A percentile compares a stretch with the other conserved stretches of the same genome.
phyloP scores from a whole-genome alignment of 768 basidiomycete species.

The Suillus bovinus region DNA sequence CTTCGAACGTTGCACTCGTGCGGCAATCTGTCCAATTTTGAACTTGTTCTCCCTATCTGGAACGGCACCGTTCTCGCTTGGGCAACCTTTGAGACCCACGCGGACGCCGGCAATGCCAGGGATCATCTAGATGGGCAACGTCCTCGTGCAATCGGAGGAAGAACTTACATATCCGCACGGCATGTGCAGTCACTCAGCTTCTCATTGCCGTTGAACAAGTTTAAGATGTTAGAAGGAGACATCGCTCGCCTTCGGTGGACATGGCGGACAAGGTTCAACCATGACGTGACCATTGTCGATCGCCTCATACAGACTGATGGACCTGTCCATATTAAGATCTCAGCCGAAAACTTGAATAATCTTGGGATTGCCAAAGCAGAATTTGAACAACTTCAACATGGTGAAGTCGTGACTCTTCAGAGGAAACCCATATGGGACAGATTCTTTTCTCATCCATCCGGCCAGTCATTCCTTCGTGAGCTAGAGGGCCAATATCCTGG shows the following conservation, averaged over 20 bases:
- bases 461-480: conserved; percentile 44
- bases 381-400: conserved; percentile 61
- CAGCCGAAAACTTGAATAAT: conserved; percentile 47
- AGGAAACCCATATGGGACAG: conserved; percentile 64
- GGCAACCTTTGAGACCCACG: conserved; percentile 53
- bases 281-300: conserved; percentile 29
- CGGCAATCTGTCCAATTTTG: conserved; percentile 43
- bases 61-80: conserved; percentile 52
- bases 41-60: conserved; percentile 51
- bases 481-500: conserved; percentile 40
- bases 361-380: conserved; percentile 58
- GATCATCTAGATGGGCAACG: conserved; percentile 46
- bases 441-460: conserved; percentile 50
- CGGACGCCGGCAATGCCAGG: conserved; percentile 54
- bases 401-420: conserved; percentile 55
- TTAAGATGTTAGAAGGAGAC: conserved; percentile 42
- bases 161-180: conserved; percentile 46
- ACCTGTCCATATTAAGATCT: conserved; percentile 45
- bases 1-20: conserved; percentile 34
- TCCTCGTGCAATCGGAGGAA: conserved; percentile 43
- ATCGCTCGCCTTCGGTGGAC: conserved; percentile 44
- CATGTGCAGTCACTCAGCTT: conserved; percentile 58
- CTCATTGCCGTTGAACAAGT: conserved; percentile 38
- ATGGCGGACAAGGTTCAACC: conserved; percentile 31
- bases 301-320: conserved; percentile 2